A percentile compares a stretch with the other conserved stretches of the same genome.
Conservation (phyloP, 345 rosid genomes). For the Raphanus raphanistrum region DNA sequence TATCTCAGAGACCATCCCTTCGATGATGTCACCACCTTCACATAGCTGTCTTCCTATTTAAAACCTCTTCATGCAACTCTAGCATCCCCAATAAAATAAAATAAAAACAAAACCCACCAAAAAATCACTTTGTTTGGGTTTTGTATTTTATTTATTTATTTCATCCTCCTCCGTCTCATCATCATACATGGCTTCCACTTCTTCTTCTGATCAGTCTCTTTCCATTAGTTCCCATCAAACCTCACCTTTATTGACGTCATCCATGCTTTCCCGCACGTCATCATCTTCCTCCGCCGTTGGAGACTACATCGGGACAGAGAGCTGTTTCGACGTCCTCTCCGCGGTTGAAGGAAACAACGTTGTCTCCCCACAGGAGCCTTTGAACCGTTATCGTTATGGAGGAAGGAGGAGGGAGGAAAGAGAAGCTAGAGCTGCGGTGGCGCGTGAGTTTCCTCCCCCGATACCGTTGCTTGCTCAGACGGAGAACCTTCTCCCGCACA, state of each 20-base stretch:
- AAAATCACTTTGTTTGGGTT: slow-evolving; percentile 12
- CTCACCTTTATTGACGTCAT: slow-evolving; percentile 28
- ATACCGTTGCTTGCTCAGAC: slow-evolving; percentile 61
- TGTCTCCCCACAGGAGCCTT: neutral
- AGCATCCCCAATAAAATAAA: neutral
- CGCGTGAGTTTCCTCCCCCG: slow-evolving; percentile 71
- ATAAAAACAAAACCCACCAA: slow-evolving; percentile 22
- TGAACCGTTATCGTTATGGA: slow-evolving; percentile 25
- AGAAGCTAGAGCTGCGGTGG: slow-evolving; percentile 42
- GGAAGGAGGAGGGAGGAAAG: slow-evolving; percentile 39
- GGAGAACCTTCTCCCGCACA: slow-evolving; percentile 47
- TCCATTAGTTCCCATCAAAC: slow-evolving; percentile 29
- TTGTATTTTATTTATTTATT: slow-evolving; percentile 23
- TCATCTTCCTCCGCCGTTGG: slow-evolving; percentile 46
- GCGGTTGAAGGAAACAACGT: slow-evolving; percentile 25
- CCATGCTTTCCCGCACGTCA: slow-evolving; percentile 35
- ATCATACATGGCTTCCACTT: slow-evolving; percentile 29
- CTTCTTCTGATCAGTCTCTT: slow-evolving; percentile 24
- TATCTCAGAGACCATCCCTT: slow-evolving; percentile 37
- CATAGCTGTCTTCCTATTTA: slow-evolving; percentile 43
- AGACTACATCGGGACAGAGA: slow-evolving; percentile 81
- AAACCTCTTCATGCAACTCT: slow-evolving; percentile 40
- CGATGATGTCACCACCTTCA: slow-evolving; percentile 28
- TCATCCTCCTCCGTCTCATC: slow-evolving; percentile 27
- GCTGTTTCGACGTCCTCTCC: slow-evolving; percentile 59